Evolutionary conservation across 2,329 filamentous ascomycete genomes (phyloP).

Genomic region (Apiospora aurea): DNA sequence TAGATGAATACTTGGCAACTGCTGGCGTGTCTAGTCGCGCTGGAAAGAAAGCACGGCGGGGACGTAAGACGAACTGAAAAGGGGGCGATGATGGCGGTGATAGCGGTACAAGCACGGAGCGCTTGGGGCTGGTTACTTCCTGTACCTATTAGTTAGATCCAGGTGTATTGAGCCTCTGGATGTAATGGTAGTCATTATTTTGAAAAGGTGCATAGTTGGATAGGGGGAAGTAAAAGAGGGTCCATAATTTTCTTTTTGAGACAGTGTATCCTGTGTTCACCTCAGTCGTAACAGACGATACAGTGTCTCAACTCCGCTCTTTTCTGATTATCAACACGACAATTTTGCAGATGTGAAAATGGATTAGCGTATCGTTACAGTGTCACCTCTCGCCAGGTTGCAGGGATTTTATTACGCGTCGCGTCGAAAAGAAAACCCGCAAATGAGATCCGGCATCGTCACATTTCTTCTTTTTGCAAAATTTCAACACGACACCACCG

Average conservation of each 20-base stretch:
- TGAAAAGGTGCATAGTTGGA: no score
- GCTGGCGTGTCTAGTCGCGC: no score
- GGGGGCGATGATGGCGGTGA: no score
- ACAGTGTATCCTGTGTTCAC: neutral
- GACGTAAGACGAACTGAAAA: no score
- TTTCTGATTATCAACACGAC: neutral
- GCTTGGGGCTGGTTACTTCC: no score
- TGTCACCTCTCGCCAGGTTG: neutral
- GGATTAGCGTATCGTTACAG: neutral
- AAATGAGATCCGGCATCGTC: neutral
- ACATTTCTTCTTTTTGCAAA: neutral
- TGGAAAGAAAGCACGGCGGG: no score
- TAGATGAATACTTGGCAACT: no score
- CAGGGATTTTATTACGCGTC: neutral
- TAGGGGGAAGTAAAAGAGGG: neutral
- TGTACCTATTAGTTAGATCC: no score
- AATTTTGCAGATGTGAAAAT: neutral
- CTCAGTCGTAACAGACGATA: neutral
- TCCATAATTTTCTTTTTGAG: neutral
- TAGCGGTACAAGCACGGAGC: no score
- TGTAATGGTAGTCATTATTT: neutral
- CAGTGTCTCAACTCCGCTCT: neutral
- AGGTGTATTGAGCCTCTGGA: no score
- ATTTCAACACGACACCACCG: neutral
- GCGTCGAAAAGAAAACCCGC: neutral